Evolutionary conservation across 148 eudicot species (phyloP).

Genomic region (Vaccinium macrocarpon): DNA sequence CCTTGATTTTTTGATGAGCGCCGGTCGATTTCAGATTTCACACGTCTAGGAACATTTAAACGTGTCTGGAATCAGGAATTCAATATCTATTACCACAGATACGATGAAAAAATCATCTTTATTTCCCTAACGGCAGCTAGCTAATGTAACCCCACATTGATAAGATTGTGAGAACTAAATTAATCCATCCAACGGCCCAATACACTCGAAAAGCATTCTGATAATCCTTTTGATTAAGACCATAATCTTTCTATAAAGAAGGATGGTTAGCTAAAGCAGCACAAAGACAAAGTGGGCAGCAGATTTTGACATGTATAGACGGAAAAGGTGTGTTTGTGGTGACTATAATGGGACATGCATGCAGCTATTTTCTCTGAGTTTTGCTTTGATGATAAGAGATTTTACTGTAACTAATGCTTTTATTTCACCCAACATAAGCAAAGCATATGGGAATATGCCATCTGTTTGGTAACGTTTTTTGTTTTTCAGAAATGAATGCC

Average conservation of each 20-base stretch:
- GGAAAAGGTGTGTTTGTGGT: slow-evolving; percentile 11
- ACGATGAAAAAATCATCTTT: background rate
- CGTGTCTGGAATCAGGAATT: background rate
- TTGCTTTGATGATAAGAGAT: slow-evolving; percentile 5
- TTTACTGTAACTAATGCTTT: background rate
- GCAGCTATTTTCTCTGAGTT: slow-evolving; percentile 23
- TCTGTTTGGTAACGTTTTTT: background rate
- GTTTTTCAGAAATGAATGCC: background rate
- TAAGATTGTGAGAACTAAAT: slow-evolving; percentile 6
- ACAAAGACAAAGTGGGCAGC: slow-evolving; percentile 5
- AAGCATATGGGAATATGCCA: background rate
- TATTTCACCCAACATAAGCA: background rate
- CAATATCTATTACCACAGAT: background rate
- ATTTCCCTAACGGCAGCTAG: slow-evolving; percentile 4
- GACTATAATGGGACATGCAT: slow-evolving; percentile 24
- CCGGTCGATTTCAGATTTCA: background rate
- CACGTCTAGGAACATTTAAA: background rate
- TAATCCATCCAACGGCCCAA: slow-evolving; percentile 11
- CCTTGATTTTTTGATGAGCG: background rate
- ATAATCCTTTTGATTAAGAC: slow-evolving; percentile 10
- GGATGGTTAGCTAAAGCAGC: background rate
- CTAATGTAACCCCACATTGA: slow-evolving; percentile 2
- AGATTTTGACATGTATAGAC: slow-evolving; percentile 9
- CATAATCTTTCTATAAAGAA: background rate
- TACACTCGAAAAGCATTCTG: background rate